A percentile compares a stretch with the other conserved stretches of the same genome.
phyloP scores from a whole-genome alignment of 257 asterid species.

The Solanum sitiens region DNA sequence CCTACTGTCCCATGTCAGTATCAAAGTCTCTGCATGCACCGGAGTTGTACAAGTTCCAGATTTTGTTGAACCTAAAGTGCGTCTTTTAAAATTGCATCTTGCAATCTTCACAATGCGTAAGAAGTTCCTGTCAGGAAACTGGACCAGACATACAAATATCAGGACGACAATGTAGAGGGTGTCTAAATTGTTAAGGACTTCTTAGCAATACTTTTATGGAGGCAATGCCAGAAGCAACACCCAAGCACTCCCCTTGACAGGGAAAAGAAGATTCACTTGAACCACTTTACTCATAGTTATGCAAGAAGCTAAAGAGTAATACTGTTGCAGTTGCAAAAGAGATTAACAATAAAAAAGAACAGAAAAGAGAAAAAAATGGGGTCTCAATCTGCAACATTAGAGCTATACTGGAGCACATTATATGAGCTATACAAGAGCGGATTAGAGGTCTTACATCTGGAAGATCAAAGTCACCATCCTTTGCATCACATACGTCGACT shows the following conservation, averaged over 20 bases:
- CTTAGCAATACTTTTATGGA: not conserved
- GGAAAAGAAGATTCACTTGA: not conserved
- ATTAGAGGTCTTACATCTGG: slow-evolving; percentile 51
- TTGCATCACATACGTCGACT: slow-evolving; percentile 73
- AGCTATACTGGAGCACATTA: not conserved
- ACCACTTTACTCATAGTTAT: not conserved
- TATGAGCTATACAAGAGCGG: not conserved
- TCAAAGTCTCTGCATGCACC: slow-evolving; percentile 62
- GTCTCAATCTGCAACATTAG: not conserved
- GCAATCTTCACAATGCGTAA: slow-evolving; percentile 59
- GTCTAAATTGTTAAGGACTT: not conserved
- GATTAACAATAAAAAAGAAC: not conserved
- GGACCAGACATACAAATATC: slow-evolving; percentile 12
- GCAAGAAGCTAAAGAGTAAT: not conserved
- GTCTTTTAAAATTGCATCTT: slow-evolving; percentile 47
- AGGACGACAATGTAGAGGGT: not conserved
- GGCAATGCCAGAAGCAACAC: not conserved
- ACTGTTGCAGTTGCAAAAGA: not conserved
- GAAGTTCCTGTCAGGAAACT: slow-evolving; percentile 49
- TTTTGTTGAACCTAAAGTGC: slow-evolving; percentile 16
- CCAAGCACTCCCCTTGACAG: not conserved
- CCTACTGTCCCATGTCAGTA: slow-evolving; percentile 54
- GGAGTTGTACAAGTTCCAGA: slow-evolving; percentile 30
- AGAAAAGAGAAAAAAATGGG: not conserved
- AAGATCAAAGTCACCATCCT: slow-evolving; percentile 58